Evolutionary conservation across 345 rosid genomes (phyloP), one percentile per base, ranked within the genome.

Genomic region (Carallia pectinifolia): DNA sequence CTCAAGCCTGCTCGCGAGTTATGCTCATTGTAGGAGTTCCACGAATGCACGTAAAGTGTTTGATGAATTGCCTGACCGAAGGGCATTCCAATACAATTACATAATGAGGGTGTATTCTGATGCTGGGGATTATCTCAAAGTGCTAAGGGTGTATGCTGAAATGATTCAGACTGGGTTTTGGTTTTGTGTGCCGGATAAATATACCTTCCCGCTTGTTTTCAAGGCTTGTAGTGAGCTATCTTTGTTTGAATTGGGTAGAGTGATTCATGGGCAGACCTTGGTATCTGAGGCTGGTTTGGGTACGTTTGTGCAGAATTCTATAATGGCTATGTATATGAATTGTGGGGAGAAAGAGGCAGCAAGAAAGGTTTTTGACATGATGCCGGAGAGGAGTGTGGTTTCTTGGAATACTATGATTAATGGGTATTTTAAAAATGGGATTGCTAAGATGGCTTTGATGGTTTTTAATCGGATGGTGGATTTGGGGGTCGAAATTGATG

Each of bases 361-460:
- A 10, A 71, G 80, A 70, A 84, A 39, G 36, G 77, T 84, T 72
- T 89, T 89, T 84, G 80, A 84, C 69, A 60, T 47, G 29, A 77
- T 85, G 86, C 65, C 62, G 75, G 82, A 77, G 72, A 64, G 76
- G 39, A 82, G 71, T 64, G 87, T 85, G 79, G 86, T 89, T 9
- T 84, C 95, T 0, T 89, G 92, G 90, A 89, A 85, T 61, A 79
- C 86, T 36, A 76, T 84, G 87, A 83, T 89, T 31, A 87, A 83
- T 79, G 95, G 95, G 69, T 84, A 83, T 77, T 85, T 62, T 30
- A 87, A 75, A 68, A 87, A 83, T 71, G 89, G 88, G 8, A 76
- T 66, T 64, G 75, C 84, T 29, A 71, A 50, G 70, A 76, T 64
- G 68, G 86, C 95, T 76, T 77, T 85, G 84, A 52, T 48, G 70